Percentiles rank a stretch among this genome's conserved stretches.
These are phyloP conservation scores for Pleurotus sapidus DNA, from an alignment of 768 basidiomycete species.

Conservation along the genomic window DNA sequence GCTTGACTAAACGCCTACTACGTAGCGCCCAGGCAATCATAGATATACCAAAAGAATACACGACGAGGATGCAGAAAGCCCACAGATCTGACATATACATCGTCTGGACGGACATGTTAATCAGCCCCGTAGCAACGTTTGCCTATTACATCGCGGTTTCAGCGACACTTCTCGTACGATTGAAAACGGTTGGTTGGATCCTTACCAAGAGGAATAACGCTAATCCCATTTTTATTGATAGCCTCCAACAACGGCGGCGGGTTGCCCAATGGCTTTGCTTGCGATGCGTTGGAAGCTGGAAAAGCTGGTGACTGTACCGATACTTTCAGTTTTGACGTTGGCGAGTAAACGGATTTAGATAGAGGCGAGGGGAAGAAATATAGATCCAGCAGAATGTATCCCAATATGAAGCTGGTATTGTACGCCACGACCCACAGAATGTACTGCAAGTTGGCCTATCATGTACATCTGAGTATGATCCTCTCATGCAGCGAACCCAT, in stretches of 20 bases:
- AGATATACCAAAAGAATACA: conserved; percentile 61
- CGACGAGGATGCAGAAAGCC: conserved; percentile 60
- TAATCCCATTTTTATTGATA: conserved; percentile 80
- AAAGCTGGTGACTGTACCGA: conserved; percentile 7
- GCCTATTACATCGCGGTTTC: conserved; percentile 46
- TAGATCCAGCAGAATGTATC: conserved; percentile 77
- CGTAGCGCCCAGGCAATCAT: conserved; percentile 36
- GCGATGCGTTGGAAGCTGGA: conserved; percentile 9
- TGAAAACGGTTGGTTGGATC: conserved; percentile 12
- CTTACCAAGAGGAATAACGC: conserved; percentile 78
- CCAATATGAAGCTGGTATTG: conserved; percentile 83
- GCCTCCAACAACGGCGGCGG: conserved; percentile 67
- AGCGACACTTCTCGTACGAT: not conserved
- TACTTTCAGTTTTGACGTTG: conserved; percentile 28
- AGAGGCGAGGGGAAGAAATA: conserved; percentile 53
- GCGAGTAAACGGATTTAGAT: conserved; percentile 18
- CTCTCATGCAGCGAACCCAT: not conserved
- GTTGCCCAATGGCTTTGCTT: conserved; percentile 12
- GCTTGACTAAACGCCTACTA: not conserved
- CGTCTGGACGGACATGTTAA: conserved; percentile 78
- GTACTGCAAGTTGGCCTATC: conserved; percentile 84
- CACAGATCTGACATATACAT: conserved; percentile 65
- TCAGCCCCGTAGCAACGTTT: conserved; percentile 80
- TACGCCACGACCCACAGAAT: conserved; percentile 86
- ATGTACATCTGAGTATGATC: not conserved